Base-by-base conservation (phyloP, 805 yeast species). In the Teunomyces atbi region DNA sequence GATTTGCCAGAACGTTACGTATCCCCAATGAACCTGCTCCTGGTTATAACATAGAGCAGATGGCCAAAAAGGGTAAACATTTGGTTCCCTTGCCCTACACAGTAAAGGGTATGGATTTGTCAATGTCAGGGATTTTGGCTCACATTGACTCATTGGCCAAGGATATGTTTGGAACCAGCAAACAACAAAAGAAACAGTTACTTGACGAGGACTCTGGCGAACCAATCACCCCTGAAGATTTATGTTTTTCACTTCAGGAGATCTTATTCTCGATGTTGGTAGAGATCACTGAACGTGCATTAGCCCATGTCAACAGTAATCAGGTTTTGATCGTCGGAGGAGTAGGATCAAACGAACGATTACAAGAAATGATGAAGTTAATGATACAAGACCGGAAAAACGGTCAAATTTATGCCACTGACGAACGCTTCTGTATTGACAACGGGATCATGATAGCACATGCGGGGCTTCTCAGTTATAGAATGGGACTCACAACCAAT, bases 391-490 rank as follows among this genome's bases (percentile, higher is more conserved):
- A 91, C 58, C 74, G 99, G 53, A 69, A 65, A 48, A 82, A 83
- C 54, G 98, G 98, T 0, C 76, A 80, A n/a, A 84, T 94, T 3
- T 89, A 76, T 62, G 97, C 99, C 2, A 94, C 99, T 0, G 99
- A 94, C 65, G 98, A 94, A 61, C 69, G 98, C 48, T 92, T 94
- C 62, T 94, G 99, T 67, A 94, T 94, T 37, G 99, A 94, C 62
- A 94, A 94, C 60, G 99, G 99, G 8, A 94, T 92, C 32, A 94
- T 94, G 99, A 94, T 94, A 58, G 99, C 99, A 0, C 99, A 94
- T 59, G 98, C 99, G 0, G 99, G 99, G 0, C 69, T 94, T 41
- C 64, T 94, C 48, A 88, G 86, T 44, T 90, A 82, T 60, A 74
- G 98, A 55, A 86, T 84, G 76, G 97, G 97, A 1, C 82, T 80